Evolutionary conservation across 495 filamentous ascomycete species (phyloP).

Genomic region (Letharia lupina): DNA sequence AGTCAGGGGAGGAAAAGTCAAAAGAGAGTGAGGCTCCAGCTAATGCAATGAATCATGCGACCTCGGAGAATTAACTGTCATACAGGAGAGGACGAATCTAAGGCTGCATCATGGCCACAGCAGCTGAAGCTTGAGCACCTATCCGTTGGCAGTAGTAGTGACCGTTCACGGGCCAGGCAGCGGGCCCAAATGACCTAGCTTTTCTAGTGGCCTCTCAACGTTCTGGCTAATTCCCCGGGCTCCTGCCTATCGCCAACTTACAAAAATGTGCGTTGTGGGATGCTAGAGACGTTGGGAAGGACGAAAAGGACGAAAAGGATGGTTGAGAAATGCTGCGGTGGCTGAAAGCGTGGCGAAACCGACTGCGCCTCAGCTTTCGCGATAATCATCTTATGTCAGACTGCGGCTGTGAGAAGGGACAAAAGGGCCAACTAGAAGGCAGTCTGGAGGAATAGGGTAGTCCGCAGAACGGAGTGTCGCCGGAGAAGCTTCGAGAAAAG

Average conservation of each 20-base stretch:
- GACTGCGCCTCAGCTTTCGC: background rate
- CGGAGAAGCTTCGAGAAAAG: no score
- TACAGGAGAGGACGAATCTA: background rate
- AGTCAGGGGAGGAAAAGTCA: background rate
- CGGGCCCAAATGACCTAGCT: background rate
- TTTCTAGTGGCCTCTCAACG: background rate
- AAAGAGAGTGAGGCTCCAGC: background rate
- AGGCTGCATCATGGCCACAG: background rate
- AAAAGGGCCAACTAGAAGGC: no score
- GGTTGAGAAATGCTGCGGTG: background rate
- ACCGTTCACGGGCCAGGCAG: background rate
- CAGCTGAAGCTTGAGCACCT: background rate
- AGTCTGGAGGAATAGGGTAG: no score
- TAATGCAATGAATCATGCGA: constrained; percentile 4
- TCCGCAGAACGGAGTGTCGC: no score
- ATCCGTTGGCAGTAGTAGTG: background rate
- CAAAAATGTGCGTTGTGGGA: background rate
- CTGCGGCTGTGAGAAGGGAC: background rate
- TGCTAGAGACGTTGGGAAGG: background rate
- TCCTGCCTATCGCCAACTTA: background rate
- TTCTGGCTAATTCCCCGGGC: background rate
- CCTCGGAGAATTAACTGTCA: background rate
- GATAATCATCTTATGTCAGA: no score
- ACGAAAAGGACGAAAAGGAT: background rate
- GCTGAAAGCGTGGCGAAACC: background rate